Evolutionary conservation across 164 flowering plant genomes (phyloP), one percentile per base, ranked within the genome.

Genomic region (Annona cherimola): DNA sequence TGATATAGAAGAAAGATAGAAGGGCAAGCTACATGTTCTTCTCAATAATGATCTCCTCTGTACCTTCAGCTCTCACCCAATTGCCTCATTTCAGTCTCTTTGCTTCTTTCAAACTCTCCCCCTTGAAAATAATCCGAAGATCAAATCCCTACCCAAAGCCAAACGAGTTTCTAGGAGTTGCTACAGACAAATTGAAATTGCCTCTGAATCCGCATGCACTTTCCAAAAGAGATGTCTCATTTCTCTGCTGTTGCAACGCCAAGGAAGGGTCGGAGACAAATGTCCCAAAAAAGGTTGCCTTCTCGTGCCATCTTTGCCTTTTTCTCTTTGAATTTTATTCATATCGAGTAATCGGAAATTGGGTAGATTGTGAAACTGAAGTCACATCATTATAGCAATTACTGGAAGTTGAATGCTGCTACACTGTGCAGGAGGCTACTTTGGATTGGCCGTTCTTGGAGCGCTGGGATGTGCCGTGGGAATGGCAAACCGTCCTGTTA

Each of bases 381-480:
- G 14, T 50, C 14, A 9, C 14, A 50, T 26, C 35, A 26, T 26
- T 26, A 26, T 26, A 26, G 35, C 35, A 26, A 26, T 26, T 26
- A 26, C 35, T 26, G 9, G 57, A 5, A 50, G 9, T 50, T 50
- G 57, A 8, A 50, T 50, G 57, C 5, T 50, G 14, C 14, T 50
- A 16, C 57, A 50, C 57, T 50, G 57, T 16, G 14, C 14, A 91
- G 97, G 84, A 78, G 26, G 72, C 50, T 69, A 83, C 69, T 75
- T 57, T 70, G 66, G 82, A 84, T 4, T 90, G 92, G 92, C 83
- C 84, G 1, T 81, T 95, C 57, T 74, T 93, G 44, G 74, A 80
- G 80, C 82, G 96, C 2, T 95, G 97, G 98, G 88, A 91, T 42
- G 97, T 93, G 67, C 99, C 97, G 19, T 93, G 97, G 99, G 82